Conservation (phyloP, 306 rosid species). For the Ormosia semicastrata region DNA sequence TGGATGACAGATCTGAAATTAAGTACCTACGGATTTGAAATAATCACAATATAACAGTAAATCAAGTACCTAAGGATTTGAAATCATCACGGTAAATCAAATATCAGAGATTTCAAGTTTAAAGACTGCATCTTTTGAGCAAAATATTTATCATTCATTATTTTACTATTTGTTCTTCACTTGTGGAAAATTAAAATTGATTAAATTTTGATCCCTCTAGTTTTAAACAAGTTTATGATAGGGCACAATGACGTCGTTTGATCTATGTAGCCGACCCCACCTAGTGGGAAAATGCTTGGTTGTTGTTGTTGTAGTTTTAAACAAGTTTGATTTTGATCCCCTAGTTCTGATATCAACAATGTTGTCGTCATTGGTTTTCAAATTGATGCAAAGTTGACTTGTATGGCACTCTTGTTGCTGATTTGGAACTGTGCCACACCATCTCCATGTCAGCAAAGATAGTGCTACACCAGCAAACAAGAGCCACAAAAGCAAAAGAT, state of each 20-base stretch:
- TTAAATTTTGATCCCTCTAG: not conserved
- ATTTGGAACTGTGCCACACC: not conserved
- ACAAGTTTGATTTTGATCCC: not conserved
- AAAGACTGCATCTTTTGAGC: not conserved
- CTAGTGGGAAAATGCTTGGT: no score
- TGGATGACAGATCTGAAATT: not conserved
- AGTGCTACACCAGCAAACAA: not conserved
- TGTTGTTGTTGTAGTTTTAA: no score
- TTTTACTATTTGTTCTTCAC: constrained; percentile 10
- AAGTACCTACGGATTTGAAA: constrained; percentile 7
- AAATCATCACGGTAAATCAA: not conserved
- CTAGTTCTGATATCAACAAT: not conserved
- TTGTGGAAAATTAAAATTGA: not conserved
- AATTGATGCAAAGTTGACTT: not conserved
- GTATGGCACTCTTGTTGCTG: not conserved
- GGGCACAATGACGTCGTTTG: no score
- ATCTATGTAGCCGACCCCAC: no score
- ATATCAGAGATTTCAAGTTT: constrained; percentile 9
- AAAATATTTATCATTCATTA: constrained; percentile 1
- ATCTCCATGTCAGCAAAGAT: constrained; percentile 13
- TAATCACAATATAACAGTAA: not conserved
- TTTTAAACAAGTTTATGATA: constrained; percentile 17
- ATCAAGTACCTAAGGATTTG: not conserved
- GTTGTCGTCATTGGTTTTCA: not conserved
- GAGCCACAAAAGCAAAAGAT: not conserved